phyloP scores from a whole-genome alignment of 2,329 filamentous ascomycete genomes.

The Xylaria sp. region DNA sequence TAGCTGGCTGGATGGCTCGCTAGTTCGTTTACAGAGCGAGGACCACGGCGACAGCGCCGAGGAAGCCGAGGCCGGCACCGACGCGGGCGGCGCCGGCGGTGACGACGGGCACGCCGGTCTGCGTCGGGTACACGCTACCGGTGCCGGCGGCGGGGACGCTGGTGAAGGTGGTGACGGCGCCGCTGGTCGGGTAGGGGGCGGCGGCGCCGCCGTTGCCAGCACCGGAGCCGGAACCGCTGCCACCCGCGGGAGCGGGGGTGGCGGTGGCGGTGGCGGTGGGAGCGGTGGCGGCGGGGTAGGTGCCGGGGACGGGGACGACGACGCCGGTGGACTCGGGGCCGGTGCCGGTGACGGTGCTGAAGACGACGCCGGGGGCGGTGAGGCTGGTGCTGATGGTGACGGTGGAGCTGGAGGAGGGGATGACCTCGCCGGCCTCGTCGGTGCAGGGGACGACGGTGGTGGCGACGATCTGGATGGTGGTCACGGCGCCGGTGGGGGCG shows the following conservation, averaged over 20 bases:
- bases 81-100: slow-evolving; percentile 40
- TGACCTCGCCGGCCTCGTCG: slow-evolving; percentile 47
- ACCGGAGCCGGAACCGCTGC: slow-evolving; percentile 24
- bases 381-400: slow-evolving; percentile 50
- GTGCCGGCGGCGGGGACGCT: slow-evolving; percentile 43
- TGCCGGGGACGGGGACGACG: slow-evolving; percentile 45
- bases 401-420: slow-evolving; percentile 55
- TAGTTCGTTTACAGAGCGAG: slow-evolving; percentile 47
- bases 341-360: slow-evolving; percentile 39
- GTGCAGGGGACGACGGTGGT: slow-evolving; percentile 57
- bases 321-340: slow-evolving; percentile 44
- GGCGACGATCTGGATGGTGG: slow-evolving; percentile 52
- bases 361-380: slow-evolving; percentile 45
- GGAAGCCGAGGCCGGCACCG: slow-evolving; percentile 49
- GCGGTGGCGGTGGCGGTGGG: slow-evolving; percentile 37
- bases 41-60: slow-evolving; percentile 48
- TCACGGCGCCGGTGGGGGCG: slow-evolving; percentile 45
- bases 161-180: slow-evolving; percentile 40
- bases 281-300: slow-evolving; percentile 36
- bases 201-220: slow-evolving; percentile 7
- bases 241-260: slow-evolving; percentile 35
- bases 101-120: slow-evolving; percentile 28
- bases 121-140: slow-evolving; percentile 32
- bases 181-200: slow-evolving; percentile 40
- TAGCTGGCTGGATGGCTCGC: slow-evolving; percentile 1